Evolutionary conservation across 2,329 filamentous ascomycete species (phyloP).

Genomic region (Apiospora koreana): DNA sequence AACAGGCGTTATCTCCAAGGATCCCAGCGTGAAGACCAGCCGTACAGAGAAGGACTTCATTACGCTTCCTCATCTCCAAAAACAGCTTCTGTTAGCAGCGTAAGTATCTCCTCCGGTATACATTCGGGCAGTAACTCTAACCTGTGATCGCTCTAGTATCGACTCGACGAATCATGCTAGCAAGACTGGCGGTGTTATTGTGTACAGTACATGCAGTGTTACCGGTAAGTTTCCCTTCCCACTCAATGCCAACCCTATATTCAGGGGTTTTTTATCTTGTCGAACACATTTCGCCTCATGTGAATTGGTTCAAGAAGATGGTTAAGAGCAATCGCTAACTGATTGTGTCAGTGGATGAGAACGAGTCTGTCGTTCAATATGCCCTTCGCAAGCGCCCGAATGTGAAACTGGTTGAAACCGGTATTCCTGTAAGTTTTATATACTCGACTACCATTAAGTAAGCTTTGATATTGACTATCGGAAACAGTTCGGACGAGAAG

Average conservation of each 20-base stretch:
- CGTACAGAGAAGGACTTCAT: slow-evolving; percentile 96
- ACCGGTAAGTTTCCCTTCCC: neutral
- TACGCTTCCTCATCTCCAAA: slow-evolving; percentile 88
- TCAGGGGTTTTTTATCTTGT: neutral
- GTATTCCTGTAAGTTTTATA: slow-evolving; percentile 54
- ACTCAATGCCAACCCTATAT: neutral
- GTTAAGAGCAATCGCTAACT: neutral
- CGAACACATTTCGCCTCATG: neutral
- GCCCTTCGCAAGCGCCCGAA: slow-evolving; percentile 90
- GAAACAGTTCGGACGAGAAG: slow-evolving; percentile 76
- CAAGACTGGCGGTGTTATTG: slow-evolving; percentile 92
- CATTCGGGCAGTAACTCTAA: neutral
- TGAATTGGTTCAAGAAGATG: neutral
- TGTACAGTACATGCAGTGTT: slow-evolving; percentile 54
- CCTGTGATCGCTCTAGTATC: slow-evolving; percentile 47
- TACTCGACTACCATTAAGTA: neutral
- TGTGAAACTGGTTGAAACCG: slow-evolving; percentile 89
- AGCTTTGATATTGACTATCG: neutral
- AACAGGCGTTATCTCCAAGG: slow-evolving; percentile 96
- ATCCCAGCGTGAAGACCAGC: slow-evolving; percentile 96
- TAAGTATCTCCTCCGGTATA: neutral
- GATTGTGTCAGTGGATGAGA: slow-evolving; percentile 74
- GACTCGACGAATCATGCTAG: slow-evolving; percentile 90
- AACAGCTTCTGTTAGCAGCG: slow-evolving; percentile 81
- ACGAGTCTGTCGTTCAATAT: slow-evolving; percentile 92